Evolutionary conservation across 768 basidiomycete species (phyloP).

Genomic region (Leccinum disarticulatum): DNA sequence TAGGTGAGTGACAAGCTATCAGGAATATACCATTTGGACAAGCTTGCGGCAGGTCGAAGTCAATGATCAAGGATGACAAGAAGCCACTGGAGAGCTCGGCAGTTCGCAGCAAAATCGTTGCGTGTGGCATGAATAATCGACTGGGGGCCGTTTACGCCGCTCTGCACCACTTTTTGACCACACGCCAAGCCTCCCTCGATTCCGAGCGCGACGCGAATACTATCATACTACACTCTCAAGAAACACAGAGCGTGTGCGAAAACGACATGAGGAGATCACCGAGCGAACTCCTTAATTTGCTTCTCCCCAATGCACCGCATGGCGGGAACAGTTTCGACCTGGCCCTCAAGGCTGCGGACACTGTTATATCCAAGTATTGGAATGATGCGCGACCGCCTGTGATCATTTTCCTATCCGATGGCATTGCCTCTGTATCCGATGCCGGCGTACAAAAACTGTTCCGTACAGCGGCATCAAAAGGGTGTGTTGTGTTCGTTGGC

Average conservation of each 20-base stretch:
- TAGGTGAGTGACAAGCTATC: slow-evolving; percentile 4
- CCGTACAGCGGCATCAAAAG: slow-evolving; percentile 35
- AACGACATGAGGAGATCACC: slow-evolving; percentile 48
- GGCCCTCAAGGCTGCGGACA: slow-evolving; percentile 40
- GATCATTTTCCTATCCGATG: slow-evolving; percentile 59
- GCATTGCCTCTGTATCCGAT: slow-evolving; percentile 41
- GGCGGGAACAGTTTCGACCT: slow-evolving; percentile 44
- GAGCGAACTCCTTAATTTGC: slow-evolving; percentile 39
- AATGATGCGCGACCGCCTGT: slow-evolving; percentile 46
- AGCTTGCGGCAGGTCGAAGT: slow-evolving; percentile 42
- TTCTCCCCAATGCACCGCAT: slow-evolving; percentile 35
- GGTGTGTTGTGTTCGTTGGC: slow-evolving; percentile 32
- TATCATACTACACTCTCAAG: slow-evolving; percentile 45
- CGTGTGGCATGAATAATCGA: slow-evolving; percentile 38
- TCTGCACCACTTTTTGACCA: slow-evolving; percentile 51
- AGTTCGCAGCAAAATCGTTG: slow-evolving; percentile 15
- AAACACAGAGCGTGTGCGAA: slow-evolving; percentile 26
- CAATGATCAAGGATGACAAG: slow-evolving; percentile 45
- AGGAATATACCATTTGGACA: neutral
- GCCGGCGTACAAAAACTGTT: slow-evolving; percentile 37
- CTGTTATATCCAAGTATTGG: slow-evolving; percentile 44
- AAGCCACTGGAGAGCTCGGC: slow-evolving; percentile 42
- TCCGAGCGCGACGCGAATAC: slow-evolving; percentile 53
- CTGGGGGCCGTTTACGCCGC: slow-evolving; percentile 58
- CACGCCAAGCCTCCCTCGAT: slow-evolving; percentile 41